Base-by-base conservation (phyloP, 208 protist species). In the Leishmania arabica region DNA sequence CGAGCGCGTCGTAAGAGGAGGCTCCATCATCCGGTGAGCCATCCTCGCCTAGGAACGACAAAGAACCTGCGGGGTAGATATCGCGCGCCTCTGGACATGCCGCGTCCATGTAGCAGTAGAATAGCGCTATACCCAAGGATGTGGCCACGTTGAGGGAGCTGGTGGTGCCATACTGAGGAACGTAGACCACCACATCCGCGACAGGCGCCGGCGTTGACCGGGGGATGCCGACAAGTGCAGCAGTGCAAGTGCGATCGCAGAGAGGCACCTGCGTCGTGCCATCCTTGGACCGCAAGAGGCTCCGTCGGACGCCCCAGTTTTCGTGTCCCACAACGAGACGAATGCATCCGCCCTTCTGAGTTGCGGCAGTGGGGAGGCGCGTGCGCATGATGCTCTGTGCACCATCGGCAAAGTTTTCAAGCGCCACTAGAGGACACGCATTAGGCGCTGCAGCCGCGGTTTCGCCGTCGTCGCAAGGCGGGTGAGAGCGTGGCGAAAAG, bases 71-170 rank as follows among this genome's bases (percentile, higher is more conserved):
- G 51, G n/a, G 40, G 64, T 60, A 9, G 15, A 77, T 66, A 19
- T 66, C 74, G 6, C 95, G 88, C 15, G 90, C 78, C 11, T 45
- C 17, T 31, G 95, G 95, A 66, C 75, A 94, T 56, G 87, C 69
- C 5, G 24, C 51, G 68, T 97, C 95, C 19, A 97, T 54, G 64
- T 87, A 88, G 56, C 88, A 89, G 85, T 96, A 96, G 78, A 97
- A 97, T 5, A 97, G 82, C 1, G 88, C 91, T 69, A 98, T 95
- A 13, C 93, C 95, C n/a, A 96, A 81, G 0, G 92, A 94, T 15
- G 93, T 95, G 58, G 97, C 95, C 0, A 96, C 93, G 77, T 98
- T 98, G 53, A 98, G 86, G 5, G 95, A 98, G 81, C 93, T 97
- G 56, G 95, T 98, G 19, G 93, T 97, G 80, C 95, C 95, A 80